These are phyloP conservation scores for Trichocladium antarcticum DNA, from an alignment of 495 filamentous ascomycete species.

Conservation along the genomic window DNA sequence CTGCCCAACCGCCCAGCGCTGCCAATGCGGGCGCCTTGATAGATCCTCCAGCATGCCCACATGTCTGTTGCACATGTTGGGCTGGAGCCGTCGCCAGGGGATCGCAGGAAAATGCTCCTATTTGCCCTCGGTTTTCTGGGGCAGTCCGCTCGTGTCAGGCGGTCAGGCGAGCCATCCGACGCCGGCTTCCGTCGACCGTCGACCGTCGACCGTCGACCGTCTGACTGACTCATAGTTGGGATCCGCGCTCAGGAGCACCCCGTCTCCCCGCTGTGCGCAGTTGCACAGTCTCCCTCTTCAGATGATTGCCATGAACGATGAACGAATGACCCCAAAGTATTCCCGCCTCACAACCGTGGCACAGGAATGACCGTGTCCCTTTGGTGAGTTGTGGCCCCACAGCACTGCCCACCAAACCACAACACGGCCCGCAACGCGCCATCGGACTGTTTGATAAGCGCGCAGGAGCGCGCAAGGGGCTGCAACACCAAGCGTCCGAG, in stretches of 20 bases:
- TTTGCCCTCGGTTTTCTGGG: conserved; percentile 9
- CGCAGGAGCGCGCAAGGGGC: neutral
- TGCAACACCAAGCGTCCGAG: neutral
- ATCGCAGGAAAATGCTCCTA: conserved; percentile 3
- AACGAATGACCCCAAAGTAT: neutral
- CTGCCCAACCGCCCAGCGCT: conserved; percentile 20
- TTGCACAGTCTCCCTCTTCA: neutral
- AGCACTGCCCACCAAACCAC: too few relatives aligned
- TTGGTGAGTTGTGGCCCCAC: neutral
- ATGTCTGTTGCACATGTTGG: conserved; percentile 11
- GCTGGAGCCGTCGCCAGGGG: conserved; percentile 2
- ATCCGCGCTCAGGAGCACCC: neutral
- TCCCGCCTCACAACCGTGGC: neutral
- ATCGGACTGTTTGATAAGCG: neutral
- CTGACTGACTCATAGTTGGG: conserved; percentile 4
- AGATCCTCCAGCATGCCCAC: conserved; percentile 10
- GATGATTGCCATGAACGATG: neutral
- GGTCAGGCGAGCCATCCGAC: conserved; percentile 3
- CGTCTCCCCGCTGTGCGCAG: neutral
- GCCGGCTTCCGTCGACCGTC: neutral
- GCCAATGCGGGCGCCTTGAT: conserved; percentile 13
- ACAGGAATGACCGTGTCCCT: neutral
- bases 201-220: neutral
- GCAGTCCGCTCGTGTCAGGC: conserved; percentile 12
- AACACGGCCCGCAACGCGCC: neutral